These are phyloP conservation scores for Helminthosporium solani DNA, from an alignment of 2,329 filamentous ascomycete genomes.

Conservation along the genomic window DNA sequence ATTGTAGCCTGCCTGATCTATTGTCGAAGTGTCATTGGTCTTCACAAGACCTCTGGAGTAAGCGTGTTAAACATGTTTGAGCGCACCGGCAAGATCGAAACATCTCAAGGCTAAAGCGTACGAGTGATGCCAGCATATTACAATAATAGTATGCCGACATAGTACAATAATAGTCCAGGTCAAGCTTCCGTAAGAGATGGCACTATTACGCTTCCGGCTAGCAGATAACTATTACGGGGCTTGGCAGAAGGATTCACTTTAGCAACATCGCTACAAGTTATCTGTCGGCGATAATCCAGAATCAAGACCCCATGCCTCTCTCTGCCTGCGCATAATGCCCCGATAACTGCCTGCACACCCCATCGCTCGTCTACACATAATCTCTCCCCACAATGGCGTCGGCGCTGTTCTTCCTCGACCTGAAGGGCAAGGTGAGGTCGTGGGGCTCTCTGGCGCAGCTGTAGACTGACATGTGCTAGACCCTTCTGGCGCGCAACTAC, in stretches of 20 bases:
- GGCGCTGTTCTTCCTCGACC: conserved; percentile 95
- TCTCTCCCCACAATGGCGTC: conserved; percentile 72
- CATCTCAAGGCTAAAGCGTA: too few species aligned
- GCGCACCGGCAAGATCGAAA: too few species aligned
- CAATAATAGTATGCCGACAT: too few species aligned
- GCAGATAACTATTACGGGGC: conserved; percentile 1
- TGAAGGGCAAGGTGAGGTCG: conserved; percentile 91
- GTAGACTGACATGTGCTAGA: conserved; percentile 56
- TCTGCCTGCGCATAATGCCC: conserved; percentile 20
- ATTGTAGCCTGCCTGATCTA: too few species aligned
- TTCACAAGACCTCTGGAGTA: not conserved
- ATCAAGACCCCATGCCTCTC: conserved; percentile 5
- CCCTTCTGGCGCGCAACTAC: conserved; percentile 97
- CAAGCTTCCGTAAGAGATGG: not conserved
- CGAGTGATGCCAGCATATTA: too few species aligned
- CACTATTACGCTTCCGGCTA: conserved; percentile 4
- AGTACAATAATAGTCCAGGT: too few species aligned
- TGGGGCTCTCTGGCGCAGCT: conserved; percentile 23
- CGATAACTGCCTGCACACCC: conserved; percentile 11
- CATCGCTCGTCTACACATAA: conserved; percentile 3
- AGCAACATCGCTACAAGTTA: conserved; percentile 6
- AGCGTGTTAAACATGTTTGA: not conserved
- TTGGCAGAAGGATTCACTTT: conserved; percentile 8
- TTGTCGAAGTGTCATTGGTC: not conserved
- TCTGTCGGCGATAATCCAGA: conserved; percentile 1